Conservation (phyloP, 352 stramenopile genomes). For the Phytophthora pini region DNA sequence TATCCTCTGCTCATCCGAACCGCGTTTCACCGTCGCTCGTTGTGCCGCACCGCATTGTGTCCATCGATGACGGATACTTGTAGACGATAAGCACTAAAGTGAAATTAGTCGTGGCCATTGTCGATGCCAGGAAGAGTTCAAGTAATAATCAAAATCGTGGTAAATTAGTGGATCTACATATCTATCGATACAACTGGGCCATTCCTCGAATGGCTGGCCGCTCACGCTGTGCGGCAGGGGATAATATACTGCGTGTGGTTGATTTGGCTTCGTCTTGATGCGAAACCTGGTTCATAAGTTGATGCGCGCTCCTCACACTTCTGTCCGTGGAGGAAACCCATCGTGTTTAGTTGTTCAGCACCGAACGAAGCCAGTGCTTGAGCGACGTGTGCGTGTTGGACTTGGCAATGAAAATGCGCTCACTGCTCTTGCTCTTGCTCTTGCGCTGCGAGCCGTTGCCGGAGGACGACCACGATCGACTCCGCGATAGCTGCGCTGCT, state of each 20-base stretch:
- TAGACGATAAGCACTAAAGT: not conserved
- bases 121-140: slow-evolving; percentile 9
- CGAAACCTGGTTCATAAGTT: slow-evolving; percentile 29
- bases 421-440: slow-evolving; percentile 34
- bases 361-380: slow-evolving; percentile 72
- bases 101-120: slow-evolving; percentile 1
- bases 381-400: slow-evolving; percentile 77
- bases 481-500: slow-evolving; percentile 27
- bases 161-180: slow-evolving; percentile 49
- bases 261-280: slow-evolving; percentile 8
- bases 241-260: slow-evolving; percentile 38
- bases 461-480: slow-evolving; percentile 38
- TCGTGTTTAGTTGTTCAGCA: slow-evolving; percentile 56
- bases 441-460: slow-evolving; percentile 34
- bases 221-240: slow-evolving; percentile 5
- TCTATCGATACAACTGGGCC: slow-evolving; percentile 35
- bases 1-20: slow-evolving; percentile 29
- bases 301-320: slow-evolving; percentile 25
- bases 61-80: not conserved
- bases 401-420: slow-evolving; percentile 68
- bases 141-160: slow-evolving; percentile 44
- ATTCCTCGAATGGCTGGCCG: slow-evolving; percentile 11
- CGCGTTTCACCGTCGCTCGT: slow-evolving; percentile 9
- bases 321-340: slow-evolving; percentile 17
- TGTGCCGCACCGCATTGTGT: slow-evolving; percentile 9